These are phyloP conservation scores for Dactylonectria estremocensis DNA, from an alignment of 2,329 filamentous ascomycete genomes.

Conservation along the genomic window DNA sequence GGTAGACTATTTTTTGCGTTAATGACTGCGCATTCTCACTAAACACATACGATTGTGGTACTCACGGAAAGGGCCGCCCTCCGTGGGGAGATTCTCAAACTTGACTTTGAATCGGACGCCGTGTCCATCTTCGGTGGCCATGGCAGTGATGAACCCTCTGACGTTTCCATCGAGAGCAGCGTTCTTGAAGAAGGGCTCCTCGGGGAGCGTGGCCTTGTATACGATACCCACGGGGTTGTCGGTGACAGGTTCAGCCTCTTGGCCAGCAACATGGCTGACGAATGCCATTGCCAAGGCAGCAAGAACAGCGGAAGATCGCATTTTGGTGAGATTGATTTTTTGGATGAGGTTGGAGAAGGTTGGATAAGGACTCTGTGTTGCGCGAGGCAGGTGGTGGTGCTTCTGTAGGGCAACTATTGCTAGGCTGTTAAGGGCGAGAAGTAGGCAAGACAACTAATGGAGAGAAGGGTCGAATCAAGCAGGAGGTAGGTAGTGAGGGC, in stretches of 20 bases:
- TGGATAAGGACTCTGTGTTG: not conserved
- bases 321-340: conserved; percentile 25
- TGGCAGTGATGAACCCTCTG: conserved; percentile 66
- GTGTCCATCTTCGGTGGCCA: conserved; percentile 62
- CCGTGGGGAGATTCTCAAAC: conserved; percentile 71
- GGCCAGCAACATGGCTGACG: conserved; percentile 48
- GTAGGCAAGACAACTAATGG: not conserved
- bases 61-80: conserved; percentile 73
- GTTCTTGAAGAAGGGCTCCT: conserved; percentile 65
- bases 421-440: not conserved
- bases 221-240: conserved; percentile 70
- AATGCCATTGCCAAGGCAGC: conserved; percentile 49
- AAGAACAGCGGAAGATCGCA: conserved; percentile 43
- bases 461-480: not conserved
- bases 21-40: conserved; percentile 10
- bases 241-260: conserved; percentile 65
- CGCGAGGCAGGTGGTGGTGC: not conserved
- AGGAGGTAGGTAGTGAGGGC: not conserved
- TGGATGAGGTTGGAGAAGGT: conserved; percentile 5
- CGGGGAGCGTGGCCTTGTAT: conserved; percentile 71
- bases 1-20: conserved; percentile 70
- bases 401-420: conserved; percentile 8
- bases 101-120: conserved; percentile 70
- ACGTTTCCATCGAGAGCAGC: conserved; percentile 67
- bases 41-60: conserved; percentile 29